Evolutionary conservation across 345 rosid genomes (phyloP), one percentile per base, ranked within the genome.

Genomic region (Draba incana): DNA sequence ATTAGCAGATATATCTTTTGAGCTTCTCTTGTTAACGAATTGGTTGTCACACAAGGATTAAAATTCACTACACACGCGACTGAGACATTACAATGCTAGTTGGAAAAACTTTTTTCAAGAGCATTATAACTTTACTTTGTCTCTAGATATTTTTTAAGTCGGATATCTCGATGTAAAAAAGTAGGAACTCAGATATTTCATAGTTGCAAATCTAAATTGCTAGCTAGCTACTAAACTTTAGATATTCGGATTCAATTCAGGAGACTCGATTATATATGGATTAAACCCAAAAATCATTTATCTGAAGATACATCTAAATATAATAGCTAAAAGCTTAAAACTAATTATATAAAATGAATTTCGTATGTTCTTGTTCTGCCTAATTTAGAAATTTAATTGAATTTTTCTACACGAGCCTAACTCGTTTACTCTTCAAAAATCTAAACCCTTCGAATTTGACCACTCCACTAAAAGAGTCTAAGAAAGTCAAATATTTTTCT

Each of bases 391-490:
- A 31, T 5, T 2, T 46, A 10, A 39, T 47, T 48, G 53, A 39
- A 0, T 48, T 46, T 46, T 75, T 56, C 60, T 62, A 45, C 61
- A 15, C 47, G 13, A 68, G 70, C 78, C 78, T 75, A 75, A 75
- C 75, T 75, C 33, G 62, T 63, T 56, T 51, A 54, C 27, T 1
- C 68, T 37, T 67, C 63, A 8, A 25, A 60, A 59, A 52, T 53
- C 3, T 15, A 48, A 68, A 75, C 43, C 24, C 55, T 75, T 69
- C 46, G 55, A 69, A 56, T 11, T 69, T 69, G 79, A 75, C 75
- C 62, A 48, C 65, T 56, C 79, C 75, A 75, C 79, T 75, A 63
- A 63, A 67, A 69, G 66, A 68, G 70, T 62, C 43, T 47, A 1
- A 14, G 6, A 68, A 56, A 30, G 52, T 75, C 75, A 69, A 41